These are phyloP conservation scores for Babesia microti DNA, from an alignment of 169 alveolate species.

Conservation along the genomic window DNA sequence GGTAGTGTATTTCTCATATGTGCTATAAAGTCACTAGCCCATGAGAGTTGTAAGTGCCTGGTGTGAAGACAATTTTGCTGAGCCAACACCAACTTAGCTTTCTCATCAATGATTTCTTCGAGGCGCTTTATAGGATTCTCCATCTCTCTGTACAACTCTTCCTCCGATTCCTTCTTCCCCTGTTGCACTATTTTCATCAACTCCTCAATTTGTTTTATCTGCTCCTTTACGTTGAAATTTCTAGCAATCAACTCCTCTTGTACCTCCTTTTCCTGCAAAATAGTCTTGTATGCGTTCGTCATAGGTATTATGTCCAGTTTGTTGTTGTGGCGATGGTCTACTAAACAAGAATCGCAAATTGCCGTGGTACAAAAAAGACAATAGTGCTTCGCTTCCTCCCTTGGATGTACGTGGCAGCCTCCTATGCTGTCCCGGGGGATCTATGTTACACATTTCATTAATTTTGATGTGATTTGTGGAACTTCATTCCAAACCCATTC, in stretches of 20 bases:
- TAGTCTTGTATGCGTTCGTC: slow-evolving; percentile 41
- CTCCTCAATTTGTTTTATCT: slow-evolving; percentile 4
- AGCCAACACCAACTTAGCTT: slow-evolving; percentile 17
- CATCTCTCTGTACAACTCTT: slow-evolving; percentile 30
- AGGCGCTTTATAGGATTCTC: slow-evolving; percentile 28
- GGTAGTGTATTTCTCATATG: slow-evolving; percentile 31
- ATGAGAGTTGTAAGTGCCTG: slow-evolving; percentile 27
- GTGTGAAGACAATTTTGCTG: slow-evolving; percentile 41
- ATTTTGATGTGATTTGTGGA: too few species aligned
- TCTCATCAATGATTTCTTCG: slow-evolving; percentile 7
- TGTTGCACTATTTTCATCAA: slow-evolving; percentile 5
- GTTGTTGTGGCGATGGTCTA: slow-evolving; percentile 57
- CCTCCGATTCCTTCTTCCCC: slow-evolving; percentile 29
- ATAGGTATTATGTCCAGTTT: slow-evolving; percentile 28
- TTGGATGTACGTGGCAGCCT: too few species aligned
- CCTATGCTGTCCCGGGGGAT: too few species aligned
- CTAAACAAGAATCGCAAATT: slow-evolving; percentile 66
- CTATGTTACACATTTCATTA: too few species aligned
- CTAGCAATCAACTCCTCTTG: slow-evolving; percentile 11
- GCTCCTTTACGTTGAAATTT: slow-evolving; percentile 8
- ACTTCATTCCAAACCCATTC: too few species aligned
- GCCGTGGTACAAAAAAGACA: slow-evolving; percentile 68
- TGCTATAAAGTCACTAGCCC: slow-evolving; percentile 37
- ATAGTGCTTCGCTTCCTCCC: slow-evolving; percentile 53
- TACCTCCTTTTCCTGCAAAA: slow-evolving; percentile 27